Percentiles rank a stretch among this genome's conserved stretches.
These are phyloP conservation scores for Umbilicaria muhlenbergii DNA, from an alignment of 495 filamentous ascomycete genomes.

Conservation along the genomic window DNA sequence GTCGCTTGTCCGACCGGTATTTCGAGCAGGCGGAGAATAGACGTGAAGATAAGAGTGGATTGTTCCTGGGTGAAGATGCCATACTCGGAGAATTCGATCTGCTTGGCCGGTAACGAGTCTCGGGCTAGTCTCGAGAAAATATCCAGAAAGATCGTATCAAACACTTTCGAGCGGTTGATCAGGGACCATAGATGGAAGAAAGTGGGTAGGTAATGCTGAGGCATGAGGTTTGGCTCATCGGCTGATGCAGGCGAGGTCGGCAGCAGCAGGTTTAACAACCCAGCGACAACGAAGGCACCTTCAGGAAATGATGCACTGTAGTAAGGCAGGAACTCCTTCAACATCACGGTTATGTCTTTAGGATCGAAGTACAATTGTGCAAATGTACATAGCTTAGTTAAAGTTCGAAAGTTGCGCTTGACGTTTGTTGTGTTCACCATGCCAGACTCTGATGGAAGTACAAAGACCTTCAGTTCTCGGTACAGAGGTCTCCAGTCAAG, in stretches of 20 bases:
- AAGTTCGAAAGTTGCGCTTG: slow-evolving; percentile 53
- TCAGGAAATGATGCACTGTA: slow-evolving; percentile 88
- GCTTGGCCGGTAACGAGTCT: slow-evolving; percentile 56
- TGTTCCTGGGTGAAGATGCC: slow-evolving; percentile 90
- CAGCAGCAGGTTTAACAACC: slow-evolving; percentile 69
- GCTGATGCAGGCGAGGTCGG: slow-evolving; percentile 68
- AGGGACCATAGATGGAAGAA: slow-evolving; percentile 96
- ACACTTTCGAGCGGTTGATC: slow-evolving; percentile 73
- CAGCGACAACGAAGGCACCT: slow-evolving; percentile 75
- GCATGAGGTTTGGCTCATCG: slow-evolving; percentile 53
- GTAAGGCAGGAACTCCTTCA: slow-evolving; percentile 90
- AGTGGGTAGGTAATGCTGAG: slow-evolving; percentile 72
- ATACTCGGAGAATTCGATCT: slow-evolving; percentile 72
- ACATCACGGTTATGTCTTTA: slow-evolving; percentile 63
- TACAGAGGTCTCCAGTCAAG: slow-evolving; percentile 88
- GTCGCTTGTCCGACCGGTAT: slow-evolving; percentile 95
- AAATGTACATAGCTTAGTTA: slow-evolving; percentile 80
- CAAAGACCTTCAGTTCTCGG: slow-evolving; percentile 77
- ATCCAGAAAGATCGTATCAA: slow-evolving; percentile 80
- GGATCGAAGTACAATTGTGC: slow-evolving; percentile 88
- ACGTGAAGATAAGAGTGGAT: slow-evolving; percentile 82
- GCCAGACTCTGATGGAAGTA: slow-evolving; percentile 66
- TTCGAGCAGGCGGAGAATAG: slow-evolving; percentile 75
- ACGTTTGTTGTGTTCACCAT: slow-evolving; percentile 44
- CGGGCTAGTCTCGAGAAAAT: slow-evolving; percentile 73